Conservation (phyloP, 352 stramenopile genomes). For the Globisporangium canariense region DNA sequence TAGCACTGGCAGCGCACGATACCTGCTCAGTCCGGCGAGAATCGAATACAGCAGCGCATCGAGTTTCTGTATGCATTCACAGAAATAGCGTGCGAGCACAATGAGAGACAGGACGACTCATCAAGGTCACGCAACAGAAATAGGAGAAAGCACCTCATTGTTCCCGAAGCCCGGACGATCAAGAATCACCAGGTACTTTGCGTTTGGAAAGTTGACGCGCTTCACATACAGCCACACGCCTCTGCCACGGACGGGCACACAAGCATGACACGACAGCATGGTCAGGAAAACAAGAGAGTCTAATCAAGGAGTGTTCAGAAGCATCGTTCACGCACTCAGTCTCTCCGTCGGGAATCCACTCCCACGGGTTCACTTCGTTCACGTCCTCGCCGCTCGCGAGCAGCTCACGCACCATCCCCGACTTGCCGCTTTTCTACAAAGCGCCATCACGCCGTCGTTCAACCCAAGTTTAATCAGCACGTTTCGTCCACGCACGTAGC, state of each 20-base stretch:
- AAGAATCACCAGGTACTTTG: slow-evolving; percentile 72
- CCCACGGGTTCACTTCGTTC: slow-evolving; percentile 16
- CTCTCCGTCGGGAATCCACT: slow-evolving; percentile 21
- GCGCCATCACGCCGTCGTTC: neutral
- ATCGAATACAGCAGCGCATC: slow-evolving; percentile 68
- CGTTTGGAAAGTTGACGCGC: slow-evolving; percentile 50
- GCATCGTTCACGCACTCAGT: slow-evolving; percentile 18
- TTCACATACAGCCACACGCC: slow-evolving; percentile 78
- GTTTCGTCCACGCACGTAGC: neutral
- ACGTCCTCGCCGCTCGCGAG: slow-evolving; percentile 22
- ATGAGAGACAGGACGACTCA: too few relatives aligned
- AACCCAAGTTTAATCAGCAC: neutral
- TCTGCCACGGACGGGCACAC: slow-evolving; percentile 14
- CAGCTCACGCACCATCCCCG: slow-evolving; percentile 37
- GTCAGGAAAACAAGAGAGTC: neutral
- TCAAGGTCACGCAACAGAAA: too few relatives aligned
- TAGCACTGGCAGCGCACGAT: neutral
- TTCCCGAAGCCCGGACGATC: slow-evolving; percentile 47
- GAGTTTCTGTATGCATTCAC: slow-evolving; percentile 24
- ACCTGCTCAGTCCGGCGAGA: slow-evolving; percentile 62
- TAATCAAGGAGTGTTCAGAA: neutral
- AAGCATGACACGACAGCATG: neutral
- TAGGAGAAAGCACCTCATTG: slow-evolving; percentile 17
- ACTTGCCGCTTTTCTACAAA: slow-evolving; percentile 51
- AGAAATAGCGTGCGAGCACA: neutral